phyloP scores from a whole-genome alignment of 208 protist species.

The Leishmania martiniquensis region DNA sequence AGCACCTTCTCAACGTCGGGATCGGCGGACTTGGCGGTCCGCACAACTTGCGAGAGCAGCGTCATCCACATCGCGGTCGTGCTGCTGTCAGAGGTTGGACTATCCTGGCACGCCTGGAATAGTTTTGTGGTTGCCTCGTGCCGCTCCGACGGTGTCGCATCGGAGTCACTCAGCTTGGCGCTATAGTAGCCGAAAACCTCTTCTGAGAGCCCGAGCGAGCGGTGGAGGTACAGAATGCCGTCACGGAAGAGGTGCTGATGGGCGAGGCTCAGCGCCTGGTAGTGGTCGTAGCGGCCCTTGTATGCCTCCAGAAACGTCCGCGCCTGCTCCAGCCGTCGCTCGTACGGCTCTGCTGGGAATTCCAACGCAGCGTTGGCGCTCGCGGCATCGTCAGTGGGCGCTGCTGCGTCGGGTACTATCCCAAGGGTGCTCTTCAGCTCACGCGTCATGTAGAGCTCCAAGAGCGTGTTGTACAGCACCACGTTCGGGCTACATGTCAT shows the following conservation, averaged over 20 bases:
- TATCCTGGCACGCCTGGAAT: slow-evolving; percentile 59
- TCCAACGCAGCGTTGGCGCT: slow-evolving; percentile 5
- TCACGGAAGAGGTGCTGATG: slow-evolving; percentile 90
- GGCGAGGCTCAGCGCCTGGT: slow-evolving; percentile 91
- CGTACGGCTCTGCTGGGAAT: slow-evolving; percentile 54
- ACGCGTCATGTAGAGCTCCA: slow-evolving; percentile 95
- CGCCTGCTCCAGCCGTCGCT: slow-evolving; percentile 55
- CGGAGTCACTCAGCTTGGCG: slow-evolving; percentile 64
- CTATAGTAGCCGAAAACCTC: slow-evolving; percentile 93
- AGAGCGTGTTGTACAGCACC: slow-evolving; percentile 92
- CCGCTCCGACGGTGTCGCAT: slow-evolving; percentile 23
- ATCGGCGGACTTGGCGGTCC: slow-evolving; percentile 31
- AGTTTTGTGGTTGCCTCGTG: slow-evolving; percentile 45
- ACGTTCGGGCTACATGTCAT: slow-evolving; percentile 1
- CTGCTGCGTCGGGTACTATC: slow-evolving; percentile 10
- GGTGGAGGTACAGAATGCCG: slow-evolving; percentile 92
- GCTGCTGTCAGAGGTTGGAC: slow-evolving; percentile 3
- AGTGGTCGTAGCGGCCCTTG: slow-evolving; percentile 82
- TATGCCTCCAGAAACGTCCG: slow-evolving; percentile 60
- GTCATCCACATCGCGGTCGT: slow-evolving; percentile 88
- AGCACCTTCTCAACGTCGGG: slow-evolving; percentile 60
- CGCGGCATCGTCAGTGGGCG: not conserved
- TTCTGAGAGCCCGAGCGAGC: slow-evolving; percentile 69
- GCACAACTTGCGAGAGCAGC: slow-evolving; percentile 88
- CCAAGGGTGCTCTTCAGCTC: slow-evolving; percentile 27